Evolutionary conservation across 768 basidiomycete species (phyloP).

Genomic region (Tulasnella calospora): DNA sequence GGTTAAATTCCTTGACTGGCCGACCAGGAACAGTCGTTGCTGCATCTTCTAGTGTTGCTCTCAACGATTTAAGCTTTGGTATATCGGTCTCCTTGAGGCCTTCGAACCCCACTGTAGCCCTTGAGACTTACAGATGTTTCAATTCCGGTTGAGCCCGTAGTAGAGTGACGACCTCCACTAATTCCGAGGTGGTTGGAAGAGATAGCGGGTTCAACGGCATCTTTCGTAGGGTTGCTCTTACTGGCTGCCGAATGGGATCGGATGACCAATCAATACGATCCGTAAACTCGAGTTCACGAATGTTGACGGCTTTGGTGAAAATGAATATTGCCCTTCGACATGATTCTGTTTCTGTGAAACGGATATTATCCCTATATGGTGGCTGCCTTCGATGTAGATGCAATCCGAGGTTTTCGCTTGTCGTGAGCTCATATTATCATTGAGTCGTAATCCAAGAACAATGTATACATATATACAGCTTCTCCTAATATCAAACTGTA

Average conservation of each 20-base stretch:
- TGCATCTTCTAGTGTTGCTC: neutral
- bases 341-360: neutral
- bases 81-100: neutral
- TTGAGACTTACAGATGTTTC: neutral
- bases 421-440: too few species aligned
- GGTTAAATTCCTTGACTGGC: neutral
- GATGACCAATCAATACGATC: neutral
- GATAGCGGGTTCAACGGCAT: neutral
- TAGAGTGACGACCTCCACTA: neutral
- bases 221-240: neutral
- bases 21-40: neutral
- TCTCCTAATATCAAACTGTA: too few species aligned
- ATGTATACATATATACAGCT: too few species aligned
- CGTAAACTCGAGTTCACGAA: neutral
- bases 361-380: too few species aligned
- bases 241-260: neutral
- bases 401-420: too few species aligned
- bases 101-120: neutral
- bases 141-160: neutral
- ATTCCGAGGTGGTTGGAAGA: neutral
- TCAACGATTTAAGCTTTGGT: neutral
- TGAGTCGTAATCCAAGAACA: too few species aligned
- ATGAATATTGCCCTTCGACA: neutral
- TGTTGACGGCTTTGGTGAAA: neutral
- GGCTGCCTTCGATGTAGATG: too few species aligned